Evolutionary conservation across 768 basidiomycete species (phyloP).

Genomic region (Tricholoma matsutake): DNA sequence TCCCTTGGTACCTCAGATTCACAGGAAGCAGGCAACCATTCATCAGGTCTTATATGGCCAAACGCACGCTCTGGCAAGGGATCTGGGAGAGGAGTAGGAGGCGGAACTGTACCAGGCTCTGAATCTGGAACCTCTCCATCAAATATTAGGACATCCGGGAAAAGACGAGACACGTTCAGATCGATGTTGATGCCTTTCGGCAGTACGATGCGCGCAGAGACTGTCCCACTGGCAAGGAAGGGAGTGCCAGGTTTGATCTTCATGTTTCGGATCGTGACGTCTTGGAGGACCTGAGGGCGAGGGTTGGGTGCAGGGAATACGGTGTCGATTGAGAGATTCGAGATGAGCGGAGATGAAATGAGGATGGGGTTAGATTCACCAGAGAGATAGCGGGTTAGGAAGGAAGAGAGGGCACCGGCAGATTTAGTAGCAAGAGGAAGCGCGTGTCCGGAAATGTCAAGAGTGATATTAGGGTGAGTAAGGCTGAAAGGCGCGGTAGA

Average conservation of each 20-base stretch:
- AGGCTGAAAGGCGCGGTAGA: constrained; percentile 54
- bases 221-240: constrained; percentile 68
- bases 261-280: constrained; percentile 78
- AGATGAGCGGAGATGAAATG: constrained; percentile 55
- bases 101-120: constrained; percentile 10
- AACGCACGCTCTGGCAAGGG: constrained; percentile 75
- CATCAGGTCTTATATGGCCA: constrained; percentile 66
- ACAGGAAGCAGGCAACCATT: constrained; percentile 56
- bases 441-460: constrained; percentile 53
- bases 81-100: constrained; percentile 52
- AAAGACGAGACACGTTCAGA: constrained; percentile 59
- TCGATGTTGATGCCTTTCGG: constrained; percentile 66
- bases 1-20: constrained; percentile 39
- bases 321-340: constrained; percentile 42
- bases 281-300: constrained; percentile 60
- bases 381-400: constrained; percentile 65
- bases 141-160: constrained; percentile 76
- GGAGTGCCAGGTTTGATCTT: constrained; percentile 51
- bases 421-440: constrained; percentile 44
- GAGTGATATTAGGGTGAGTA: constrained; percentile 65
- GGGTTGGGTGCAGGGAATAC: constrained; percentile 66
- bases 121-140: constrained; percentile 61
- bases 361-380: constrained; percentile 53
- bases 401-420: constrained; percentile 49
- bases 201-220: constrained; percentile 62